phyloP scores from a whole-genome alignment of 768 basidiomycete genomes.

The Jaapia argillacea region DNA sequence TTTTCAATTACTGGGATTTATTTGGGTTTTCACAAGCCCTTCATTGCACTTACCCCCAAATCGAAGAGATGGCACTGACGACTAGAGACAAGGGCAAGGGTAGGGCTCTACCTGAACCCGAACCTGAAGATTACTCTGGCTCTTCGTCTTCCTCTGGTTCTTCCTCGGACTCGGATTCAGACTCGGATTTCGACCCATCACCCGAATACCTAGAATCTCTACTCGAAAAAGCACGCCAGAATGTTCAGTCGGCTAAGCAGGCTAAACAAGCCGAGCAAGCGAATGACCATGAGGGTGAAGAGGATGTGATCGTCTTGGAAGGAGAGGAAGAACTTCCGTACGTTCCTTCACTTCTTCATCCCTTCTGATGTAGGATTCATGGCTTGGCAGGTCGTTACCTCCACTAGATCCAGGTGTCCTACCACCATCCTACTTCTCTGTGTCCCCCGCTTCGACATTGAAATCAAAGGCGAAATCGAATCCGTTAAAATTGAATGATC shows the following conservation, averaged over 20 bases:
- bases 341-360: constrained; percentile 1
- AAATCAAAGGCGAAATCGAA: not conserved
- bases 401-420: constrained; percentile 54
- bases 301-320: constrained; percentile 45
- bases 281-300: constrained; percentile 23
- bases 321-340: constrained; percentile 12
- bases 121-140: constrained; percentile 5
- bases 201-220: constrained; percentile 53
- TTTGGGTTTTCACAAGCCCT: too few relatives aligned
- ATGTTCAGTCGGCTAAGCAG: constrained; percentile 23
- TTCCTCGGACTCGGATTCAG: constrained; percentile 22
- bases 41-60: too few relatives aligned
- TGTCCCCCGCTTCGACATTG: constrained; percentile 26
- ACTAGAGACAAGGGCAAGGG: constrained; percentile 36
- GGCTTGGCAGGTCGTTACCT: constrained; percentile 42
- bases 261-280: not conserved
- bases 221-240: constrained; percentile 49
- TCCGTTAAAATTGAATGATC: constrained; percentile 37
- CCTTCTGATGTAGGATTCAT: not conserved
- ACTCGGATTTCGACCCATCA: constrained; percentile 7
- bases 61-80: too few relatives aligned
- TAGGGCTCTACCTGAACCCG: constrained; percentile 15
- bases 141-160: constrained; percentile 29
- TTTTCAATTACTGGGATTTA: too few relatives aligned
- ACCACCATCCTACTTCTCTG: constrained; percentile 59